phyloP scores from a whole-genome alignment of 2,329 filamentous ascomycete species.

The Xylariaceae sp. region DNA sequence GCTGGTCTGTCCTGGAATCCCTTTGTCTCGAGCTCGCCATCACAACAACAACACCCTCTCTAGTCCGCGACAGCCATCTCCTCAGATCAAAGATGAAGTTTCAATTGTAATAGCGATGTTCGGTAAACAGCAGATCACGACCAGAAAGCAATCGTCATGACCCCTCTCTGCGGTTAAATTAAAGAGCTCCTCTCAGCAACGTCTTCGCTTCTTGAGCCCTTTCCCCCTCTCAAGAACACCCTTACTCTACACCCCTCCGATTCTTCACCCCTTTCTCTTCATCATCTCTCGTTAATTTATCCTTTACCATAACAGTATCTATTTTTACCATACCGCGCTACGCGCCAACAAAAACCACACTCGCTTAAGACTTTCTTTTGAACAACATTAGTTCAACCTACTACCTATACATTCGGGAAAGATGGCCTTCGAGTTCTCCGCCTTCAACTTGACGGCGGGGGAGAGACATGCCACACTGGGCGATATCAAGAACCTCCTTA shows the following conservation, averaged over 20 bases:
- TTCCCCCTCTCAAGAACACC: no score
- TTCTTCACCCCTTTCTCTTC: neutral
- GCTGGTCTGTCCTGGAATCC: neutral
- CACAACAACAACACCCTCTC: neutral
- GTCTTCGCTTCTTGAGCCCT: neutral
- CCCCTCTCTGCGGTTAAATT: neutral
- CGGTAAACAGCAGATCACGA: no score
- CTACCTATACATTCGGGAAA: neutral
- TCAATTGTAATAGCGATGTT: no score
- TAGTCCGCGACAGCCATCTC: no score
- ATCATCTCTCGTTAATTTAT: neutral
- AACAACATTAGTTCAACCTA: no score
- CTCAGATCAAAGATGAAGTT: no score
- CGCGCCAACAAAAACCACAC: neutral
- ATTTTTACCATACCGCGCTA: neutral
- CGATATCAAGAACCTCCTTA: constrained; percentile 14
- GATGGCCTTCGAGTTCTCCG: constrained; percentile 12
- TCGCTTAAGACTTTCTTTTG: neutral
- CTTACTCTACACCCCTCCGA: neutral
- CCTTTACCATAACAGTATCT: neutral
- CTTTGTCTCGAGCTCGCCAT: neutral
- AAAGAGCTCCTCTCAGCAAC: neutral
- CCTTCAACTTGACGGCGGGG: constrained; percentile 18
- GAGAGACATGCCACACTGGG: constrained; percentile 16
- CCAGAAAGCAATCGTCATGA: neutral